These are phyloP conservation scores for Primulina tabacum DNA, from an alignment of 257 asterid genomes.

Conservation along the genomic window DNA sequence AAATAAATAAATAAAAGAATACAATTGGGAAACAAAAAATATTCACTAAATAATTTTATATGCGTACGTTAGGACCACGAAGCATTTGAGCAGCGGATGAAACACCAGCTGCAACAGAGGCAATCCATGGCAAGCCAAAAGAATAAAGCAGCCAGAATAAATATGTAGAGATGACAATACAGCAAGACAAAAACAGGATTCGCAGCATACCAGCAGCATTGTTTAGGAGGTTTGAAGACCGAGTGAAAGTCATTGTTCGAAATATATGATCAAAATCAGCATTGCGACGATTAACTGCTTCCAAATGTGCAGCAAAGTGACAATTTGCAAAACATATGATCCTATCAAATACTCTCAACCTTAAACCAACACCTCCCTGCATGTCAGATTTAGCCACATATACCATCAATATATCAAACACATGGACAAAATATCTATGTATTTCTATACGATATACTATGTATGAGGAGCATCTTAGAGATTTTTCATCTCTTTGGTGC, in stretches of 20 bases:
- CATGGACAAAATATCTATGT: neutral
- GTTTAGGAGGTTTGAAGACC: constrained; percentile 52
- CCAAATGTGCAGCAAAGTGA: constrained; percentile 96
- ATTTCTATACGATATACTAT: no score
- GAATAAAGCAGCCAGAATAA: constrained; percentile 67
- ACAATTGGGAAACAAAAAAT: constrained; percentile 10
- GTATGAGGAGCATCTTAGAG: neutral
- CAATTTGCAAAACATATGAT: constrained; percentile 84
- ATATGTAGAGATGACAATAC: constrained; percentile 70
- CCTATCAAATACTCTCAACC: constrained; percentile 87
- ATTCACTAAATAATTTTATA: neutral
- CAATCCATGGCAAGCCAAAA: constrained; percentile 77
- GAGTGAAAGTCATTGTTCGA: constrained; percentile 74
- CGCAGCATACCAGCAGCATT: constrained; percentile 87
- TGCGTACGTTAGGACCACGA: constrained; percentile 64
- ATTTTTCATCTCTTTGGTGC: neutral
- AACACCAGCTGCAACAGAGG: constrained; percentile 85
- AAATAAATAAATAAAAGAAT: neutral
- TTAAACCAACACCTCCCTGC: constrained; percentile 97
- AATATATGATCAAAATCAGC: constrained; percentile 89
- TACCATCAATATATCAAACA: neutral
- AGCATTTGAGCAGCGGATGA: constrained; percentile 85
- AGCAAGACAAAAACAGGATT: constrained; percentile 64
- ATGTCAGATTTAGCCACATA: constrained; percentile 11
- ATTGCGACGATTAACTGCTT: constrained; percentile 88